Evolutionary conservation across 257 asterid species (phyloP), one percentile per base, ranked within the genome.

Genomic region (Solanum rostratum): DNA sequence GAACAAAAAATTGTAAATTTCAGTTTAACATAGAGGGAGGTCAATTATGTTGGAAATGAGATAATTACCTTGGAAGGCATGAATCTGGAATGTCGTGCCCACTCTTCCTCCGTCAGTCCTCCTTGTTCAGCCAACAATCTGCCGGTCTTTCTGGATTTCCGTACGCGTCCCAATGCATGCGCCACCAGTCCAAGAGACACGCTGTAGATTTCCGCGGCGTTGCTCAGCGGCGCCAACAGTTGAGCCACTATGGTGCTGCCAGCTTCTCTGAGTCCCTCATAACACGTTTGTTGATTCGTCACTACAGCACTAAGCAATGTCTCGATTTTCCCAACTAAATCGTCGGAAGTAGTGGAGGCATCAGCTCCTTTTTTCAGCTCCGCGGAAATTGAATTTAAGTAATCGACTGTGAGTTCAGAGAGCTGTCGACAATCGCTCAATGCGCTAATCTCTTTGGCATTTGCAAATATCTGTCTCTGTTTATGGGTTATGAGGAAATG

Each of bases 251-350:
- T 73, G 18, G 84, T 83, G 68, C 86, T 88, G 14, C 89, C 87
- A 1, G 86, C 90, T 39, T 87, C 90, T 33, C 30, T 88, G 33
- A 90, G 79, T 5, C 93, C 90, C 46, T 87, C 93, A 57, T 53
- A 89, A 52, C 93, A 90, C 10, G 91, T 90, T 74, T 90, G 89
- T 78, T 87, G 91, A 84, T 90, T 88, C 5, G 93, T 90, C 79
- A 88, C 90, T 45, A 90, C 91, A 2, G 88, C 91, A 86, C 93
- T 88, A n/a, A 90, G 84, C 88, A 90, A 76, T 15, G 89, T 79
- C 86, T 87, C 87, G 54, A 88, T 84, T 5, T 81, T 83, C 19
- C 85, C 90, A 13, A 81, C 90, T 78, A 86, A 15, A 41, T 30
- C 86, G 5, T 86, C 88, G 18, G 83, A 83, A 60, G 60, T 29